These are phyloP conservation scores for Medicago ruthenica DNA, from an alignment of 306 rosid species.

Conservation along the genomic window DNA sequence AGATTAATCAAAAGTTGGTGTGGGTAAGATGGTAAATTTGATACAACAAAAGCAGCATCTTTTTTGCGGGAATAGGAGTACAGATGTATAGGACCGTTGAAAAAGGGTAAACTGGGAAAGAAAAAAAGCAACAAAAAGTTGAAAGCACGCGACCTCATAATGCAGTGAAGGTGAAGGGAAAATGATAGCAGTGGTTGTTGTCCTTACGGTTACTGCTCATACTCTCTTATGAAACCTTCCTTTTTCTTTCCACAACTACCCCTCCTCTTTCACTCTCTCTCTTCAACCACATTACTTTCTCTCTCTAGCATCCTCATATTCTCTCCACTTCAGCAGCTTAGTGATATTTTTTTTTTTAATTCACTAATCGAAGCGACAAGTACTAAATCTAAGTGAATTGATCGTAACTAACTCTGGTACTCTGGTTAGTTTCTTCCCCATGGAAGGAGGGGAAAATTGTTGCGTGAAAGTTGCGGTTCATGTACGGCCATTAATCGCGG, in stretches of 20 bases:
- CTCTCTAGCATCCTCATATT: slow-evolving; percentile 48
- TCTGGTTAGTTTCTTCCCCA: slow-evolving; percentile 46
- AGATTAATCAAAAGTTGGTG: not conserved
- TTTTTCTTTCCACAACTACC: slow-evolving; percentile 50
- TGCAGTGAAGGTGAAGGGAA: slow-evolving; percentile 62
- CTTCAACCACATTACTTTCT: slow-evolving; percentile 49
- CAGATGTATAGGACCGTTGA: slow-evolving; percentile 43
- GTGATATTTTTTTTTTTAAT: too few relatives aligned
- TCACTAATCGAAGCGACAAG: too few relatives aligned
- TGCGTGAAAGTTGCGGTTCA: slow-evolving; percentile 97
- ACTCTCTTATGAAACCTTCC: slow-evolving; percentile 33
- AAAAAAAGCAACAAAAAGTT: slow-evolving; percentile 43
- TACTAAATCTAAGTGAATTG: too few relatives aligned
- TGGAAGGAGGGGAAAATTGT: slow-evolving; percentile 96
- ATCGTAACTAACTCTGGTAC: not conserved
- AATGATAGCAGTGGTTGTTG: slow-evolving; percentile 62
- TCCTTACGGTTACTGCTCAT: slow-evolving; percentile 51
- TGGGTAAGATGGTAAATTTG: slow-evolving; percentile 39
- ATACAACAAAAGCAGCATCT: not conserved
- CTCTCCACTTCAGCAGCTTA: not conserved
- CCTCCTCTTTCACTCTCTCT: slow-evolving; percentile 37
- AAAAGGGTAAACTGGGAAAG: slow-evolving; percentile 48
- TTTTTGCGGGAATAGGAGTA: slow-evolving; percentile 33
- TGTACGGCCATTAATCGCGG: slow-evolving; percentile 92
- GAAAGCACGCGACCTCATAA: slow-evolving; percentile 52